Conservation (phyloP, 2,329 filamentous ascomycete genomes). For the Aspergillus ustus region DNA sequence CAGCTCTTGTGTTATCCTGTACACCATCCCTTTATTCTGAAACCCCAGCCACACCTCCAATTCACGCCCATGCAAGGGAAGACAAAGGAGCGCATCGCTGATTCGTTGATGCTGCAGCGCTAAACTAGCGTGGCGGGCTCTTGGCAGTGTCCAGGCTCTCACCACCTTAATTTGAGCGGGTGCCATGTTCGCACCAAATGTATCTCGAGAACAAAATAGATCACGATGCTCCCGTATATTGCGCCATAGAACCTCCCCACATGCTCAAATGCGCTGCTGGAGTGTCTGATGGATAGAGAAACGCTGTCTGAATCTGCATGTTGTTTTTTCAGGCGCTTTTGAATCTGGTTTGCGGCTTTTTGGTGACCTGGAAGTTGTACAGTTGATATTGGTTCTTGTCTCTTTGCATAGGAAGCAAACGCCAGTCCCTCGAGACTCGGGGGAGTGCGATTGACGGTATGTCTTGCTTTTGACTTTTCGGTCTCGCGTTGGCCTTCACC, state of each 20-base stretch:
- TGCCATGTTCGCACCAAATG: neutral
- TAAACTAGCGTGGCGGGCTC: conserved; percentile 1
- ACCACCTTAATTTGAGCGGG: neutral
- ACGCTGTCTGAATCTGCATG: neutral
- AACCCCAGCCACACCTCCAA: neutral
- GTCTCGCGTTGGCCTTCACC: neutral
- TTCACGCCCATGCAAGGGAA: neutral
- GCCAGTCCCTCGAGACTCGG: neutral
- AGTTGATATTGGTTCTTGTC: neutral
- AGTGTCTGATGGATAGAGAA: neutral
- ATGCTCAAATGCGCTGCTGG: neutral
- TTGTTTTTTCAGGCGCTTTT: neutral
- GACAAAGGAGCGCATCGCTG: neutral
- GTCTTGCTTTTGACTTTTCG: neutral
- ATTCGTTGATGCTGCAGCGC: neutral
- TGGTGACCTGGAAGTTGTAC: neutral
- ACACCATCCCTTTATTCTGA: neutral
- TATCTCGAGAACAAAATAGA: neutral
- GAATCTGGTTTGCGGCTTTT: neutral
- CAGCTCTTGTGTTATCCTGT: neutral
- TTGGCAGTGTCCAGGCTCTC: conserved; percentile 3
- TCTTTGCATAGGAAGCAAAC: neutral
- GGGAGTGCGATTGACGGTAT: neutral
- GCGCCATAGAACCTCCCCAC: neutral
- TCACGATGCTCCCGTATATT: neutral